These are phyloP conservation scores for Cutaneotrichosporon sp. DNA, from an alignment of 1,284 basidiomycete genomes.

Conservation along the genomic window DNA sequence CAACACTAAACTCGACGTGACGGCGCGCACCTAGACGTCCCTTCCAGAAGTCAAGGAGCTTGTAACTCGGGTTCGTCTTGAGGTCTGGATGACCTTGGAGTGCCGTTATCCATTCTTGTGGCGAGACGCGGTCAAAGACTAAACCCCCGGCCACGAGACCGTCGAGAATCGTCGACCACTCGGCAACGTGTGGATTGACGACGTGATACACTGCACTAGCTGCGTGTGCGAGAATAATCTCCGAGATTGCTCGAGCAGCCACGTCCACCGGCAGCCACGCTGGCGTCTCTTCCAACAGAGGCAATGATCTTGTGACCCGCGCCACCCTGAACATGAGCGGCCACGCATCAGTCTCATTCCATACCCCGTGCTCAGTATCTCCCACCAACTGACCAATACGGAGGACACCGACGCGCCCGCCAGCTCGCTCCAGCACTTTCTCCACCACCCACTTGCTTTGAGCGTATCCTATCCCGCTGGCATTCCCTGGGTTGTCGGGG, in stretches of 20 bases:
- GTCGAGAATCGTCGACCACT: constrained; percentile 62
- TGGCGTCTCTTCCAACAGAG: constrained; percentile 55
- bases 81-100: constrained; percentile 56
- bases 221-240: constrained; percentile 52
- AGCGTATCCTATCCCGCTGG: constrained; percentile 59
- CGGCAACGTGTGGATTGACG: constrained; percentile 56
- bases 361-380: constrained; percentile 59
- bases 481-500: constrained; percentile 34
- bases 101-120: constrained; percentile 59
- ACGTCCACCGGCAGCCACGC: constrained; percentile 64
- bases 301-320: constrained; percentile 56
- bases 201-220: constrained; percentile 65
- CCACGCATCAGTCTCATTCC: constrained; percentile 64
- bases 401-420: constrained; percentile 33
- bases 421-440: constrained; percentile 55
- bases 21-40: constrained; percentile 36
- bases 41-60: constrained; percentile 53
- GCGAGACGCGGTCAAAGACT: constrained; percentile 68
- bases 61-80: constrained; percentile 58
- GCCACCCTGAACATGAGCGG: constrained; percentile 55
- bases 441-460: constrained; percentile 65
- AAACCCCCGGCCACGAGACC: constrained; percentile 66
- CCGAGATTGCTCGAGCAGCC: constrained; percentile 59
- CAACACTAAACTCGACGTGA: constrained; percentile 38
- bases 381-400: constrained; percentile 57